Evolutionary conservation across 495 filamentous ascomycete genomes (phyloP).

Genomic region (Penicillium daleae): DNA sequence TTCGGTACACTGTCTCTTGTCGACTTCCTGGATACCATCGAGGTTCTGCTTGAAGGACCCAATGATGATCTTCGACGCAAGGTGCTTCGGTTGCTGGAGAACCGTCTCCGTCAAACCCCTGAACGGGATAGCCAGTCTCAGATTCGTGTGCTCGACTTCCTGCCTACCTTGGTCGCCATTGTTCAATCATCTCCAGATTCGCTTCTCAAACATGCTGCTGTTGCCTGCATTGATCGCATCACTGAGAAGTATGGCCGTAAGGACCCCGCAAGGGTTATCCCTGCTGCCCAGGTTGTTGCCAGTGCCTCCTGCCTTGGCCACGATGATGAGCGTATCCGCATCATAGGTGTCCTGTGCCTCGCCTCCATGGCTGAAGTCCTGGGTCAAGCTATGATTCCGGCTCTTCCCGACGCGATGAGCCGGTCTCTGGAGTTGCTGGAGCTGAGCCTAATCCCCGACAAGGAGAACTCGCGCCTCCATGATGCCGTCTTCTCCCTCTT

Average conservation of each 20-base stretch:
- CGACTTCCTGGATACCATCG: constrained; percentile 84
- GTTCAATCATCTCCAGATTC: constrained; percentile 71
- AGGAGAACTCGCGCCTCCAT: constrained; percentile 64
- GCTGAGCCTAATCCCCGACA: constrained; percentile 57
- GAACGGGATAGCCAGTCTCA: constrained; percentile 68
- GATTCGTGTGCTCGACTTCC: constrained; percentile 71
- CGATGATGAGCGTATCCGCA: constrained; percentile 68
- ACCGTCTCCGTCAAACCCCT: constrained; percentile 69
- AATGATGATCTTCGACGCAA: constrained; percentile 74
- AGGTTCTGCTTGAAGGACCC: constrained; percentile 71
- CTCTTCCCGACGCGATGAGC: constrained; percentile 75
- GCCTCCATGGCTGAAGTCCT: constrained; percentile 86
- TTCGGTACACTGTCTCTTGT: constrained; percentile 78
- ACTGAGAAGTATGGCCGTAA: constrained; percentile 91
- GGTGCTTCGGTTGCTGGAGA: constrained; percentile 76
- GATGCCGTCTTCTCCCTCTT: constrained; percentile 81
- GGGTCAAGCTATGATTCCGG: constrained; percentile 79
- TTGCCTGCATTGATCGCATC: constrained; percentile 87
- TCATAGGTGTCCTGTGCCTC: constrained; percentile 84
- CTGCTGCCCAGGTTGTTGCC: constrained; percentile 74
- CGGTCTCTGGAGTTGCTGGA: constrained; percentile 70
- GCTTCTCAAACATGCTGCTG: constrained; percentile 75
- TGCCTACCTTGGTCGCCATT: constrained; percentile 74
- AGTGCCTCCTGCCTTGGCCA: constrained; percentile 74
- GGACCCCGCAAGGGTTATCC: constrained; percentile 65